Evolutionary conservation across 176 grass and related monocot genomes (phyloP).

Genomic region (Ampelocalamus luodianensis): DNA sequence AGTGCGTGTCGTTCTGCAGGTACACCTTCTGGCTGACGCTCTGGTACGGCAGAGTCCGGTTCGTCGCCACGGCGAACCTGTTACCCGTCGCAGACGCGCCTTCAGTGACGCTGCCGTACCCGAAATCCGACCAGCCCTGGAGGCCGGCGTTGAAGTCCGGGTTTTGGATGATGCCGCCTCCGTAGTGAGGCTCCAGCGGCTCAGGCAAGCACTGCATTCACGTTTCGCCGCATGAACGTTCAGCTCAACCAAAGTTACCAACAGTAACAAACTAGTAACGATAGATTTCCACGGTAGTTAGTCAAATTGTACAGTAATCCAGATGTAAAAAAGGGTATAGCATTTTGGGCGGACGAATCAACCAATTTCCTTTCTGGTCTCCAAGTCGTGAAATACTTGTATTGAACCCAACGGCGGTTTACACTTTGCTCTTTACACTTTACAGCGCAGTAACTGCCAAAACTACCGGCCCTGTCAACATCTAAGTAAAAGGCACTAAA

Average conservation of each 20-base stretch:
- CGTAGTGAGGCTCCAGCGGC: slow-evolving; percentile 67
- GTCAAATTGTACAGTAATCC: background rate
- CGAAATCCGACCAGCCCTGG: slow-evolving; percentile 66
- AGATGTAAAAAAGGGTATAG: background rate
- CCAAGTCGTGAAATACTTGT: no score
- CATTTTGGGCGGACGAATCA: background rate
- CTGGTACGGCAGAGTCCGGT: slow-evolving; percentile 57
- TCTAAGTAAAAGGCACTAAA: slow-evolving; percentile 45
- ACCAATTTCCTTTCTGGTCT: background rate
- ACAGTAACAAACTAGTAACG: background rate
- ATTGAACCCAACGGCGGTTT: background rate
- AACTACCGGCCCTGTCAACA: slow-evolving; percentile 29
- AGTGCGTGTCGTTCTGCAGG: slow-evolving; percentile 70
- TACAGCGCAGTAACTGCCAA: slow-evolving; percentile 10
- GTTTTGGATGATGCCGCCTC: slow-evolving; percentile 85
- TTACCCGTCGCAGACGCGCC: slow-evolving; percentile 61
- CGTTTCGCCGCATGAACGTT: background rate
- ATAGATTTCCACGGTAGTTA: background rate
- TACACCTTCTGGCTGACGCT: slow-evolving; percentile 82
- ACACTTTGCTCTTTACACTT: background rate
- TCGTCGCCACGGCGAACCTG: slow-evolving; percentile 46
- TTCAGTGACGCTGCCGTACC: slow-evolving; percentile 41
- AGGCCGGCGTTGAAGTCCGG: slow-evolving; percentile 62
- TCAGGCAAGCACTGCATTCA: slow-evolving; percentile 75
- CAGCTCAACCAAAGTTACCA: background rate